These are phyloP conservation scores for Phytophthora tentaculata DNA, from an alignment of 352 stramenopile genomes.

Conservation along the genomic window DNA sequence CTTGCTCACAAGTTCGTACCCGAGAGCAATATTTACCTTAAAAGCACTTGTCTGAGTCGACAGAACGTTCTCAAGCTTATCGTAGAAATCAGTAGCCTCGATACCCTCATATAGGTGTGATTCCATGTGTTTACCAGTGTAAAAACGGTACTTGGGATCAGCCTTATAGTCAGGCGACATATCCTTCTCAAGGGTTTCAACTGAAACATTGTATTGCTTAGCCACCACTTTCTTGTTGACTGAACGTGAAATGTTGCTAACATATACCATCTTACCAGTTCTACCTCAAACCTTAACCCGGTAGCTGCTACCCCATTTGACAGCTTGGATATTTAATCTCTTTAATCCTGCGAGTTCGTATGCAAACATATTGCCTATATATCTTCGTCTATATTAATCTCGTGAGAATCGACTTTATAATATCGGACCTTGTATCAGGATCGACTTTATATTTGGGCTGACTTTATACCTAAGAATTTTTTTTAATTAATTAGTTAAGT, in stretches of 20 bases:
- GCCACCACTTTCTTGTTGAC: not conserved
- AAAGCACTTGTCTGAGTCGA: not conserved
- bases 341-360: not conserved
- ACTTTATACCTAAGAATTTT: no score
- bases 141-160: not conserved
- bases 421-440: not conserved
- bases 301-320: not conserved
- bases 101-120: not conserved
- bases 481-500: no score
- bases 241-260: not conserved
- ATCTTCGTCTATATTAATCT: not conserved
- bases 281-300: not conserved
- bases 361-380: not conserved
- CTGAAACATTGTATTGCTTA: not conserved
- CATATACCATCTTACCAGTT: not conserved
- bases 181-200: not conserved
- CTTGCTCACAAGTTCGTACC: not conserved
- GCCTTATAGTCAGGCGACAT: not conserved
- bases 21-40: not conserved
- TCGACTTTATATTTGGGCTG: no score
- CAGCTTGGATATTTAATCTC: not conserved
- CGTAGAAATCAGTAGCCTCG: not conserved
- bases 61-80: not conserved
- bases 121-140: not conserved
- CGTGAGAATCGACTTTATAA: not conserved